phyloP scores from a whole-genome alignment of 2,329 filamentous ascomycete genomes.

The Fusarium torreyae region DNA sequence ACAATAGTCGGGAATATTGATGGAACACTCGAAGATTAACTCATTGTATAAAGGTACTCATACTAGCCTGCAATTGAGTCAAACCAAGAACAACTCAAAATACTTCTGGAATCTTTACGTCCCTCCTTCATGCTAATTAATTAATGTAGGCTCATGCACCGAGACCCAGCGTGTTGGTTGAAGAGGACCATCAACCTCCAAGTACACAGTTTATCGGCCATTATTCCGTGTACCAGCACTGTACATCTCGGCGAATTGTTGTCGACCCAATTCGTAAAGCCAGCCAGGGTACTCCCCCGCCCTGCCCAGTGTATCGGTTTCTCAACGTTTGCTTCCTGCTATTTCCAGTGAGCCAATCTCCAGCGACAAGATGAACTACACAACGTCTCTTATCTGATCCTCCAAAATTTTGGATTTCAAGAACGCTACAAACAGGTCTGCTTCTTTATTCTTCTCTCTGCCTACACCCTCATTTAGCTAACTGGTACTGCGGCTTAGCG shows the following conservation, averaged over 20 bases:
- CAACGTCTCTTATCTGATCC: not conserved
- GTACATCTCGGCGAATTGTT: slow-evolving; percentile 23
- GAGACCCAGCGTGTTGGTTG: slow-evolving; percentile 40
- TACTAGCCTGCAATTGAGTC: not conserved
- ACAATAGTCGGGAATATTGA: not conserved
- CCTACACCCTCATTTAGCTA: slow-evolving; percentile 6
- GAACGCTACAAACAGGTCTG: not conserved
- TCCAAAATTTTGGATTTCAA: not conserved
- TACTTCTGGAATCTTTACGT: not conserved
- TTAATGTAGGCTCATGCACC: slow-evolving; percentile 18
- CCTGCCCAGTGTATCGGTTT: slow-evolving; percentile 33
- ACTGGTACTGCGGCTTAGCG: slow-evolving; percentile 8
- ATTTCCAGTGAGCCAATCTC: slow-evolving; percentile 9
- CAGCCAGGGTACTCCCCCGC: slow-evolving; percentile 28
- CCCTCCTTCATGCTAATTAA: slow-evolving; percentile 1
- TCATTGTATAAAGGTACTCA: not conserved
- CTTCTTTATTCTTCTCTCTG: not conserved
- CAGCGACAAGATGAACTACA: too few species aligned
- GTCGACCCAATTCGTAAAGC: slow-evolving; percentile 39
- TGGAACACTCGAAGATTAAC: not conserved
- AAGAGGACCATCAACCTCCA: slow-evolving; percentile 23
- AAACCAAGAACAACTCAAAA: not conserved
- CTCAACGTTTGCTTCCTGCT: slow-evolving; percentile 10
- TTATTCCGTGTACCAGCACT: slow-evolving; percentile 15
- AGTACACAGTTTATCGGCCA: slow-evolving; percentile 6